Evolutionary conservation across 2,329 filamentous ascomycete species (phyloP).

Genomic region (Diaporthe nobilis): DNA sequence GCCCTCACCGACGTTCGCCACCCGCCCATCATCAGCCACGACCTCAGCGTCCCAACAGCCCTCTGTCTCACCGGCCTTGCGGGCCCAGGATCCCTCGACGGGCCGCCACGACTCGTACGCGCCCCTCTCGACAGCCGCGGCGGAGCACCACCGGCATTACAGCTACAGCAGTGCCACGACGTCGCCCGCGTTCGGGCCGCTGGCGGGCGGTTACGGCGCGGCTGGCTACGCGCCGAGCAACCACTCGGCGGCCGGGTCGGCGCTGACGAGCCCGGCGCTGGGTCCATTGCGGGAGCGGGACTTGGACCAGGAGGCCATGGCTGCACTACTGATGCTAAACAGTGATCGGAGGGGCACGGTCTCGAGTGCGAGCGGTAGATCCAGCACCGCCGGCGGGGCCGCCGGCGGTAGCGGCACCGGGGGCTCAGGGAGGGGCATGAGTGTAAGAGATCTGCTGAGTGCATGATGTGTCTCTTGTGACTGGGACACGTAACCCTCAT

Average conservation of each 20-base stretch:
- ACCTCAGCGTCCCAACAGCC: conserved; percentile 53
- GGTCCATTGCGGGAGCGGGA: conserved; percentile 64
- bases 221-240: conserved; percentile 56
- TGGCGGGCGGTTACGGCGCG: conserved; percentile 42
- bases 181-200: conserved; percentile 68
- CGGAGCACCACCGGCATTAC: conserved; percentile 56
- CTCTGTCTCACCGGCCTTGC: conserved; percentile 67
- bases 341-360: conserved; percentile 74
- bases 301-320: conserved; percentile 83
- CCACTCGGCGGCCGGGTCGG: conserved; percentile 62
- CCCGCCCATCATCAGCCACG: conserved; percentile 48
- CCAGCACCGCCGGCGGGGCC: conserved; percentile 44
- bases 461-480: conserved; percentile 53
- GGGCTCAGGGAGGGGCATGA: conserved; percentile 60
- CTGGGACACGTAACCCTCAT: too few relatives aligned
- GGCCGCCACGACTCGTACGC: conserved; percentile 58
- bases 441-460: conserved; percentile 68
- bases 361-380: background rate
- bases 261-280: conserved; percentile 71
- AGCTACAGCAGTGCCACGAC: conserved; percentile 57
- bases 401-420: conserved; percentile 42
- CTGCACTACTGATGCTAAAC: conserved; percentile 90
- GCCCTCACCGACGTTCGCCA: conserved; percentile 62
- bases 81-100: conserved; percentile 61
- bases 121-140: background rate